phyloP scores from a whole-genome alignment of 495 filamentous ascomycete species.

The Aspergillus taichungensis region DNA sequence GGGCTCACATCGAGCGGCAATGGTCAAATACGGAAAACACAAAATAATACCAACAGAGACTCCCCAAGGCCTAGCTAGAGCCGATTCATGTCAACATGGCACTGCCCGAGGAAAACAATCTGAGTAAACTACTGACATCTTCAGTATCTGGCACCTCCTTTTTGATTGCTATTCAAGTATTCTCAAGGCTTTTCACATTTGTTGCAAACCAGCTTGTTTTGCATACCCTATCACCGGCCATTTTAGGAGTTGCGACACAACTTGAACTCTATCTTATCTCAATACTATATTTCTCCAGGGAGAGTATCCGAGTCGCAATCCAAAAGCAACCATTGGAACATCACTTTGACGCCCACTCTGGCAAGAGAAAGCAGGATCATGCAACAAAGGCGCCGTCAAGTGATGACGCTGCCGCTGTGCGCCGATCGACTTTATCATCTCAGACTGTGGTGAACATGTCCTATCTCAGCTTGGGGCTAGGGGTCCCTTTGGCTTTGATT shows the following conservation, averaged over 20 bases:
- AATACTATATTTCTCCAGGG: slow-evolving; percentile 83
- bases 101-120: slow-evolving; percentile 10
- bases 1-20: no score
- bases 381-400: slow-evolving; percentile 5
- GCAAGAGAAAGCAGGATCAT: slow-evolving; percentile 10
- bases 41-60: no score
- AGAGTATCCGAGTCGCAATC: slow-evolving; percentile 76
- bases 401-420: no score
- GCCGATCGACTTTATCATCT: slow-evolving; percentile 12
- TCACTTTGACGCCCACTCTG: slow-evolving; percentile 1
- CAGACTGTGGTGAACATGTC: slow-evolving; percentile 84
- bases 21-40: no score
- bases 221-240: slow-evolving; percentile 72
- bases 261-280: slow-evolving; percentile 85
- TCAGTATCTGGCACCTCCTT: slow-evolving; percentile 68
- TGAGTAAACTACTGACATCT: slow-evolving; percentile 20
- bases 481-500: slow-evolving; percentile 50
- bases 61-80: not conserved
- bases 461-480: slow-evolving; percentile 65
- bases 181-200: slow-evolving; percentile 81
- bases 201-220: slow-evolving; percentile 81
- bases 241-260: slow-evolving; percentile 78
- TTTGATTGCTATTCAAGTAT: slow-evolving; percentile 77
- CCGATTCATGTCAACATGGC: slow-evolving; percentile 8
- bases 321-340: slow-evolving; percentile 57